Evolutionary conservation across 148 eudicot species (phyloP).

Genomic region (Silene uniflora): DNA sequence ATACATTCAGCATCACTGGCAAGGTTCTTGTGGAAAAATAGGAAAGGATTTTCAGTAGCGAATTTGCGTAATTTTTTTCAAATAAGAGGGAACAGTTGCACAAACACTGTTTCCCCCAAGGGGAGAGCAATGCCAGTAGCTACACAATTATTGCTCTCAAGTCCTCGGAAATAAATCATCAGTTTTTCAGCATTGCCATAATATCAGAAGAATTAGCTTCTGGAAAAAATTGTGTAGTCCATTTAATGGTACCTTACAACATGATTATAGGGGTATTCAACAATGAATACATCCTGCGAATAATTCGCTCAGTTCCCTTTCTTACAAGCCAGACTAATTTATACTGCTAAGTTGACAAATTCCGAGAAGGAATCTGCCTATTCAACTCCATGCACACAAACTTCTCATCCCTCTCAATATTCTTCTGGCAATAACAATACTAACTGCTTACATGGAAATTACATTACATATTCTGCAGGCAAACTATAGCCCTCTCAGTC

Average conservation of each 20-base stretch:
- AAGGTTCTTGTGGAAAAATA: too few relatives aligned
- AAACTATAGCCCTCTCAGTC: conserved; percentile 3
- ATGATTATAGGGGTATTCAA: conserved; percentile 2
- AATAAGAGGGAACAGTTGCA: too few relatives aligned
- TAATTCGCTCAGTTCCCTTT: neutral
- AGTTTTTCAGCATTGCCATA: neutral
- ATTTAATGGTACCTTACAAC: conserved; percentile 9
- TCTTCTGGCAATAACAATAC: conserved; percentile 21
- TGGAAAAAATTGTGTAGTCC: neutral
- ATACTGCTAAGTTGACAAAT: conserved; percentile 29
- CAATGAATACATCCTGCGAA: conserved; percentile 11
- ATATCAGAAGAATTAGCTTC: neutral
- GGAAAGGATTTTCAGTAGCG: too few relatives aligned
- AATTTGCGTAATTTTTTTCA: too few relatives aligned
- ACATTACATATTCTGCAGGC: conserved; percentile 21
- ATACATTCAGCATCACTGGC: too few relatives aligned
- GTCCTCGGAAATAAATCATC: neutral
- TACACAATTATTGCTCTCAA: too few relatives aligned
- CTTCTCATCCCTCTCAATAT: conserved; percentile 10
- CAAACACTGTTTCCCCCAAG: too few relatives aligned
- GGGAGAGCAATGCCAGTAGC: too few relatives aligned
- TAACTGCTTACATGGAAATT: conserved; percentile 31
- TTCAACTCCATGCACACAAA: conserved; percentile 18
- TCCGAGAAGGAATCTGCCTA: conserved; percentile 64
- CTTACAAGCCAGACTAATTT: conserved; percentile 9